Base-by-base conservation (phyloP, 768 basidiomycete species). In the Wakefieldia striispora region DNA sequence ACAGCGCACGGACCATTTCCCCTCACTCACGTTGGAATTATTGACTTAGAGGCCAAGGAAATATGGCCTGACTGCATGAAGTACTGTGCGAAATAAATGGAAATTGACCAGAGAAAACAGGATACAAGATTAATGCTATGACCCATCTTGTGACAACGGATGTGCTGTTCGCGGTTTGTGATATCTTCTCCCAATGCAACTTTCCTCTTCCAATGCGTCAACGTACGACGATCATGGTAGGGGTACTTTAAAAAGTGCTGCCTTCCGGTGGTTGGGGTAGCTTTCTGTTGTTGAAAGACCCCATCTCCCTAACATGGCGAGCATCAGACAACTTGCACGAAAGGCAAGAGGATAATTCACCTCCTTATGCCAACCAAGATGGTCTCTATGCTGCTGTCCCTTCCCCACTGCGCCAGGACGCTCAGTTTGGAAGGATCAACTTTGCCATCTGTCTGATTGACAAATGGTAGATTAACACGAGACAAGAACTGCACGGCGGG, bases 191-290 rank as follows among this genome's bases (percentile, higher is more conserved):
- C 49, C 51, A 27, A 43, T 45, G 31, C 34, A 42, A 35, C 29
- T 40, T 26, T 34, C 48, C 54, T 44, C 57, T 43, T 49, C 45
- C 27, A 21, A 50, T 43, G 47, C 11, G n/a, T 8, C 33, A 48
- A 50, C 24, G 38, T 20, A 39, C 19, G 23, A 36, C 37, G 43
- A 39, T 17, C 34, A 42, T 2, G 36, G 49, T 40, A 11, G 24
- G 37, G 27, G 44, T 29, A 29, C 31, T 43, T 63, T 62, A 86
- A 70, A 90, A 91, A 39, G 63, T 79, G 53, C 78, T 83, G 54
- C 93, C 93, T 66, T 99, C 97, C 16, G 87, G 82, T 3, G 97
- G 97, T 71, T 99, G 97, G 29, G 93, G 90, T 33, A 95, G 78
- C 73, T 98, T 98, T 58, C 93, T 76, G 69, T 98, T 99, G 53